A percentile compares a stretch with the other conserved stretches of the same genome.
These are phyloP conservation scores for Alternaria sp. DNA, from an alignment of 2,329 filamentous ascomycete genomes.

Conservation along the genomic window DNA sequence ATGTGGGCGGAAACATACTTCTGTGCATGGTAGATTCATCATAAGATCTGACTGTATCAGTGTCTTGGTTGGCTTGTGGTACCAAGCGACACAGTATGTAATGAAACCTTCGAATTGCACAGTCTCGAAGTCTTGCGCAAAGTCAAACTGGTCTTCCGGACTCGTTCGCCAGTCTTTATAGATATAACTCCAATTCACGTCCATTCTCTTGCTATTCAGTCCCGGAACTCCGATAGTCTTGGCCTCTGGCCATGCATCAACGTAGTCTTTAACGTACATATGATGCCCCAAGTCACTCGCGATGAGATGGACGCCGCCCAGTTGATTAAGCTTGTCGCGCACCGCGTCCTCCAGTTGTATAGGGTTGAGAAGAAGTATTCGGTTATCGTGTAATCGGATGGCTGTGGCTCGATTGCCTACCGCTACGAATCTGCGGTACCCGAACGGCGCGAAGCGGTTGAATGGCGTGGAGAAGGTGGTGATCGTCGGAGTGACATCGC, in stretches of 20 bases:
- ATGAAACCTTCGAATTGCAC: slow-evolving; percentile 29
- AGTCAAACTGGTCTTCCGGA: slow-evolving; percentile 25
- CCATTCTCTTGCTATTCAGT: slow-evolving; percentile 21
- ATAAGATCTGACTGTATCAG: slow-evolving; percentile 24
- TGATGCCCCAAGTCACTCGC: slow-evolving; percentile 27
- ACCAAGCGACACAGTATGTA: slow-evolving; percentile 28
- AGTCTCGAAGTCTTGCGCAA: slow-evolving; percentile 22
- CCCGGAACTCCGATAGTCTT: slow-evolving; percentile 24
- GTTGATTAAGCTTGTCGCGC: slow-evolving; percentile 11
- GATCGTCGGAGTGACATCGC: slow-evolving; percentile 15
- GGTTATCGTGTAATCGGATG: slow-evolving; percentile 17
- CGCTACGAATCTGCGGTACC: slow-evolving; percentile 26
- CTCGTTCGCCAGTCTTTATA: slow-evolving; percentile 18
- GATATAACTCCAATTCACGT: slow-evolving; percentile 23
- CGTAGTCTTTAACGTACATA: slow-evolving; percentile 16
- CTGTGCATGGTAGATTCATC: slow-evolving; percentile 28
- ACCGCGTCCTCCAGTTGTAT: slow-evolving; percentile 17
- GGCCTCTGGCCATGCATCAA: slow-evolving; percentile 19
- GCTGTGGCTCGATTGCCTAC: slow-evolving; percentile 30
- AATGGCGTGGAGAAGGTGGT: slow-evolving; percentile 27
- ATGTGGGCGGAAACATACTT: slow-evolving; percentile 6
- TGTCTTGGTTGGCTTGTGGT: slow-evolving; percentile 21
- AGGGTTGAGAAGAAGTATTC: slow-evolving; percentile 23
- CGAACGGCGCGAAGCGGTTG: slow-evolving; percentile 29
- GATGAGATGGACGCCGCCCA: slow-evolving; percentile 25